Conservation (phyloP, 2,329 filamentous ascomycete genomes). For the Hypoxylon sp. region DNA sequence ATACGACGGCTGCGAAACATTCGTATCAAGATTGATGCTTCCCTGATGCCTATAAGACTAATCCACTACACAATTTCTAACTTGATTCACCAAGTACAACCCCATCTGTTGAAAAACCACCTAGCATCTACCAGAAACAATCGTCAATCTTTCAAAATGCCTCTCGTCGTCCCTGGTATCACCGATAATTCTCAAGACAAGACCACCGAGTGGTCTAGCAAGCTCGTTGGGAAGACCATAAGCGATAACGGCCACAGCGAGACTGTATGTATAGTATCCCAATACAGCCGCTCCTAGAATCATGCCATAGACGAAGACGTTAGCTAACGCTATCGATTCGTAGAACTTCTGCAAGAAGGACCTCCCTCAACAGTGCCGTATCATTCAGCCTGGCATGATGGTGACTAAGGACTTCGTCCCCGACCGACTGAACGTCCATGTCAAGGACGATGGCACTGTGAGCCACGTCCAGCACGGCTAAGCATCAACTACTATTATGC, state of each 20-base stretch:
- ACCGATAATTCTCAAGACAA: slow-evolving; percentile 61
- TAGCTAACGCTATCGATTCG: slow-evolving; percentile 8
- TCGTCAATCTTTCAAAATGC: slow-evolving; percentile 64
- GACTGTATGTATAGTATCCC: slow-evolving; percentile 61
- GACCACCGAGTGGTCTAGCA: slow-evolving; percentile 72
- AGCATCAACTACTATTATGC: slow-evolving; percentile 23
- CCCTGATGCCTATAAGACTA: slow-evolving; percentile 30
- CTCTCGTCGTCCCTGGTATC: slow-evolving; percentile 75
- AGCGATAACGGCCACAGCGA: slow-evolving; percentile 66
- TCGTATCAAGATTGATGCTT: slow-evolving; percentile 15
- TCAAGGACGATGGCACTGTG: slow-evolving; percentile 73
- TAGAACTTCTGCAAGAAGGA: slow-evolving; percentile 74
- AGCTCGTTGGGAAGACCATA: slow-evolving; percentile 75
- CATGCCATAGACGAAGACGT: slow-evolving; percentile 1
- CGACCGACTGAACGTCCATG: slow-evolving; percentile 71
- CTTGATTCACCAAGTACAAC: neutral
- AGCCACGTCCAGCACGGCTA: slow-evolving; percentile 71
- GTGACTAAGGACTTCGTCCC: slow-evolving; percentile 71
- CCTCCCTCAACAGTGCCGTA: slow-evolving; percentile 69
- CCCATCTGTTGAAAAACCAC: neutral
- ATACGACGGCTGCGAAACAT: slow-evolving; percentile 32
- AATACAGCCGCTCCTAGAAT: neutral
- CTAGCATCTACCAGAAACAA: neutral
- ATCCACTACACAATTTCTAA: neutral
- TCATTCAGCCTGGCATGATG: slow-evolving; percentile 71